phyloP scores from a whole-genome alignment of 2,329 filamentous ascomycete genomes.

The Neurospora sp. region DNA sequence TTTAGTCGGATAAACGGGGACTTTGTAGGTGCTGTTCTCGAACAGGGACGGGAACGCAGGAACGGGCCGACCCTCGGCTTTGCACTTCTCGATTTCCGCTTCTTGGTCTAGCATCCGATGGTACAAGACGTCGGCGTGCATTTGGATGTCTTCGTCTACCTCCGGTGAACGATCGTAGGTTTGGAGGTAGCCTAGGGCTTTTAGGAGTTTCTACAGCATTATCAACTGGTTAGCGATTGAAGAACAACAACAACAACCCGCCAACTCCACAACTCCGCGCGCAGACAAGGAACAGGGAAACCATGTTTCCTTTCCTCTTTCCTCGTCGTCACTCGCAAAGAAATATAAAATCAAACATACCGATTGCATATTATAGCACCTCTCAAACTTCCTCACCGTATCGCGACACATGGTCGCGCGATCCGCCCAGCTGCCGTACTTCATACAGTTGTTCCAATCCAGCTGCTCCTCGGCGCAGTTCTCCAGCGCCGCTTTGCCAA shows the following conservation, averaged over 20 bases:
- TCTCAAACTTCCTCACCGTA: constrained; percentile 68
- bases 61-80: constrained; percentile 46
- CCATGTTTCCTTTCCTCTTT: not conserved
- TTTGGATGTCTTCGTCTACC: constrained; percentile 81
- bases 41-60: constrained; percentile 53
- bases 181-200: constrained; percentile 78
- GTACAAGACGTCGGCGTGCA: constrained; percentile 89
- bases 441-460: constrained; percentile 75
- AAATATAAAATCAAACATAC: constrained; percentile 30
- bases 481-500: constrained; percentile 77
- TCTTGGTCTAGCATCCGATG: constrained; percentile 82
- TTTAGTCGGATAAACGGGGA: constrained; percentile 13
- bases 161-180: constrained; percentile 53
- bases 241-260: not conserved
- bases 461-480: constrained; percentile 87
- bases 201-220: constrained; percentile 62
- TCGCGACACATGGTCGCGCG: constrained; percentile 71
- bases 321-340: no score
- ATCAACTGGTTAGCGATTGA: not conserved
- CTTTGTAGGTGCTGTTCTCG: constrained; percentile 16
- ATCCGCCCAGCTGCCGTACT: constrained; percentile 55
- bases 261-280: not conserved
- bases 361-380: constrained; percentile 83
- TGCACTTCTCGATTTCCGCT: constrained; percentile 58
- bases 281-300: not conserved